Base-by-base conservation (phyloP, 2,329 filamentous ascomycete species). In the Penicillium sclerotigenum region DNA sequence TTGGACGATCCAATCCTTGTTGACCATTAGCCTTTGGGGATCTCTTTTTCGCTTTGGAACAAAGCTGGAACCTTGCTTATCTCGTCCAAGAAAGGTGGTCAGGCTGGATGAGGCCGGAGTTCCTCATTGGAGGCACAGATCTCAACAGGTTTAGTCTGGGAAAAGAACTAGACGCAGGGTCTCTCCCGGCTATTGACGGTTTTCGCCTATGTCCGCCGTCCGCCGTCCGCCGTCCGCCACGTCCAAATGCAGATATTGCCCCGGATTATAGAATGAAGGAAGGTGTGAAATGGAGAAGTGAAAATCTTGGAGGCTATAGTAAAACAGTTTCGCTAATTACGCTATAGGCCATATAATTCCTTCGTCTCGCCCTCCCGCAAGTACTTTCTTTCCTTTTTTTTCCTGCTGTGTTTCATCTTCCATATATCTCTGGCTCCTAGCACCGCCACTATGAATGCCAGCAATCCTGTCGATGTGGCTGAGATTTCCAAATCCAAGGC, bases 401-500 rank as follows among this genome's bases (percentile, higher is more conserved):
- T 52, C 11, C 10, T 42, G 13, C 34, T 42, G n/a, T 42, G 28
- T 51, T 37, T 28, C 20, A 34, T 38, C 43, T 20, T 31, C 42
- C 41, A 22, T 47, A 18, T 51, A 47, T n/a, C 24, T n/a, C 16
- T 16, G 24, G 33, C 20, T 18, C 16, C 29, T 10, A 33, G 20
- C 34, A 28, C 29, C 26, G 11, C 18, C 57, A 61, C 18, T 36
- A 70, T 69, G 66, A 68, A 70, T 36, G 48, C 56, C 24, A 67
- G 65, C 20, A 63, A 70, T 49, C 64, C 65, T 3, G 50, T 62
- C 34, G 68, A 70, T 18, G 50, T 64, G 46, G 57, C 62, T 28
- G 68, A 69, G 50, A 45, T 65, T 16, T 57, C 65, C 58, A 67
- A 64, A 54, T 52, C 67, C n/a, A 54, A 55, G 24, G 64, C 61